These are phyloP conservation scores for Ophiostoma piceae DNA, from an alignment of 2,329 filamentous ascomycete species.

Conservation along the genomic window DNA sequence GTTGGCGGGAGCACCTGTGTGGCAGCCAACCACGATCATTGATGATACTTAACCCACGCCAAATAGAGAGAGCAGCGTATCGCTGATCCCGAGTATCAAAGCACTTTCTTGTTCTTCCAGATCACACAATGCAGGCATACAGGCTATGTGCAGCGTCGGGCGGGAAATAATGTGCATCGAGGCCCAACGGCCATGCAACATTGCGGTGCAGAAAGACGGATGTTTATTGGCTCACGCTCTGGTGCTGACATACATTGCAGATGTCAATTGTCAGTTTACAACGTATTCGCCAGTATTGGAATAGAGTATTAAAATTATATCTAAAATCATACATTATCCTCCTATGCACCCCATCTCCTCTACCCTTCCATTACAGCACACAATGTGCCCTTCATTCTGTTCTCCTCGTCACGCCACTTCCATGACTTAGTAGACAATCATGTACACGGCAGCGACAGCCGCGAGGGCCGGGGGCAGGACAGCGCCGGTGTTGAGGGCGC, in stretches of 20 bases:
- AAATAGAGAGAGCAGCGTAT: neutral
- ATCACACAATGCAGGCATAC: neutral
- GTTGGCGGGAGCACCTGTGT: neutral
- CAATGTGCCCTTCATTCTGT: neutral
- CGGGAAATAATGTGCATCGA: neutral
- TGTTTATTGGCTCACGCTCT: neutral
- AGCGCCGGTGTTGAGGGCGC: neutral
- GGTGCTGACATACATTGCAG: neutral
- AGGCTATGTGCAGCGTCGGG: neutral
- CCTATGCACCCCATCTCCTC: neutral
- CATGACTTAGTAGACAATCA: conserved; percentile 16
- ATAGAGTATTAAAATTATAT: neutral
- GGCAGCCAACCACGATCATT: neutral
- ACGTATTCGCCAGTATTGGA: neutral
- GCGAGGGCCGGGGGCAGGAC: conserved; percentile 19
- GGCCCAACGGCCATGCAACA: conserved; percentile 12
- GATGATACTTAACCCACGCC: neutral
- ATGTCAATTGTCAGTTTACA: neutral
- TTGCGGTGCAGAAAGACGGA: neutral
- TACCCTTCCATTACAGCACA: neutral
- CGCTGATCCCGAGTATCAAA: neutral
- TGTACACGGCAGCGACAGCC: conserved; percentile 19
- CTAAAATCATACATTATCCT: neutral
- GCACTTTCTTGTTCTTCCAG: neutral
- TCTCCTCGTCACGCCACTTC: neutral